Evolutionary conservation across 176 grass and related monocot genomes (phyloP), one percentile per base, ranked within the genome.

Genomic region (Bothriochloa decipiens): DNA sequence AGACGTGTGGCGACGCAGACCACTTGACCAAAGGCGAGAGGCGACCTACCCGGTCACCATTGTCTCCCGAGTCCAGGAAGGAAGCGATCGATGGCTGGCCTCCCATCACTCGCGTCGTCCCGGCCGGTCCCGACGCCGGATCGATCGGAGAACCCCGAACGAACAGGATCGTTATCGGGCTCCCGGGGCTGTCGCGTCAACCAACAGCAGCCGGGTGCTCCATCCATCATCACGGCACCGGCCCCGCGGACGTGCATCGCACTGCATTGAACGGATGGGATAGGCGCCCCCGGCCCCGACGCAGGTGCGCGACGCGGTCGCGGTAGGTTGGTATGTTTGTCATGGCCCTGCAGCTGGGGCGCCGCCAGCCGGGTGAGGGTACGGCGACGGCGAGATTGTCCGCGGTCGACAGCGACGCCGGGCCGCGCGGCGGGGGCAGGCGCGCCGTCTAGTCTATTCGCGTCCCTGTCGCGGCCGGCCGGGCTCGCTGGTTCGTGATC

Each of bases 91-190:
- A n/a, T 55, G 10, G 16, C 18, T 57, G 7, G 53, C 53, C 14
- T 22, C 29, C 29, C 81, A 84, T 84, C 81, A 25, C 41, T 29
- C 28, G 14, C 52, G 42, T 11, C n/a, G 60, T 23, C n/a, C 60
- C 60, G 58, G 58, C 58, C 57, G 55, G 55, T 25, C 58, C 20
- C 7, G 22, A 10, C 7, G 20, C 18, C n/a, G 10, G 57, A 22
- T 60, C 60, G 57, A 22, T 60, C 60, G 41, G 39, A 81, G 71
- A 6, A 32, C 29, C 1, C 29, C 2, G 29, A 32, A 27, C 2
- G 82, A 86, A 14, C 80, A 90, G 61, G 28, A 87, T 80, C 84
- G 22, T 75, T 26, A 63, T 90, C 89, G 13, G 6, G 28, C 7
- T 4, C 25, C 43, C 43, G 1, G 14, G 11, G 4, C 23, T 87